Evolutionary conservation across 257 asterid species (phyloP), one percentile per base, ranked within the genome.

Genomic region (Nicotiana attenuata): DNA sequence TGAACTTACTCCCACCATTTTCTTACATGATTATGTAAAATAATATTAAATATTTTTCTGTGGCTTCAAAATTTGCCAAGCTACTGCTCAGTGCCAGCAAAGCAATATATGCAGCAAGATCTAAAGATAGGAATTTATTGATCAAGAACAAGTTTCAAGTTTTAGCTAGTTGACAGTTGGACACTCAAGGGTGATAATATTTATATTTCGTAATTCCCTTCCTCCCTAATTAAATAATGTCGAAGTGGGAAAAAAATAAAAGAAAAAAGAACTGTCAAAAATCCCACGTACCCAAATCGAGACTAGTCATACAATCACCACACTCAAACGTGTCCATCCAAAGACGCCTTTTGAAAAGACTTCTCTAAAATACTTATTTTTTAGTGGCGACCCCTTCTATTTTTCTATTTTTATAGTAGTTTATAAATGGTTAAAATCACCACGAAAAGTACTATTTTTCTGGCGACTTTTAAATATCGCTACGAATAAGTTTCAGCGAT

Each of bases 181-280:
- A 52, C 57, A 52, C 57, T 14, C 63, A 65, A 59, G 68, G 31
- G 78, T 83, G 83, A 69, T 80, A 69, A 56, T 35, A 17, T 83
- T 61, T 71, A 71, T 80, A 68, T 67, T 60, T 60, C 61, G 73
- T 28, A 68, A 24, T 61, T 84, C 26, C 52, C 47, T 80, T 69
- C 81, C 83, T 14, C 9, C 28, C 35, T 57, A 4, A 65, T 33
- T 80, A 83, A 22, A 69, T 3, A 50, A 73, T 77, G 65, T 79
- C 33, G 52, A 61, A 9, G 11, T 20, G 69, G 67, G 73, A 31
- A 35, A 60, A 24, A 2, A 2, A 59, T 16, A 41, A 41, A 9
- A 7, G 10, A 41, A 41, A 35, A 5, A 10, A 15, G 15, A 56
- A 2, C 9, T 50, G 22, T 41, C 19, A 52, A 14, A 11, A 52